Evolutionary conservation across 345 rosid genomes (phyloP), one percentile per base, ranked within the genome.

Genomic region (rapeseed (Brassica napus)): DNA sequence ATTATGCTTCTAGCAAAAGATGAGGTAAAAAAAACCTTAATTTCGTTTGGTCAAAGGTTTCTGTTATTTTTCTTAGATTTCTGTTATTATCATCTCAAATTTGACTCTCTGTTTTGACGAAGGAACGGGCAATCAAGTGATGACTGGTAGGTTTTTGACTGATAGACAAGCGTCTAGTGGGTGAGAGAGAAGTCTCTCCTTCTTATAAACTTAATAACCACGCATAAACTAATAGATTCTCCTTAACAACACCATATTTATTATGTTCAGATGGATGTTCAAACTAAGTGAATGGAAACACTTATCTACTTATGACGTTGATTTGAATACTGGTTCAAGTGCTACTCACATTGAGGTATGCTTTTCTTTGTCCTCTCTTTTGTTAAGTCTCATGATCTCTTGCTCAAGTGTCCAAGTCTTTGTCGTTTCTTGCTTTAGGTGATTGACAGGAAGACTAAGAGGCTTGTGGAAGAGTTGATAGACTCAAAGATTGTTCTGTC

Each of bases 271-370:
- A 86, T 92, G 97, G 97, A 87, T 91, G 82, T 92, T 94, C 61
- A 94, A 92, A 82, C 89, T 94, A 70, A 90, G 97, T 84, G 98
- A 94, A 81, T 94, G 98, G 98, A 89, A 90, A 71, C 91, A 89
- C 69, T 84, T 91, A 82, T 89, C 97, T 47, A 86, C 93, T 15
- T 92, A 94, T 76, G 97, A 91, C 63, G 86, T 91, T 68, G 98
- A 97, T 77, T 86, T 92, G 85, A 88, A 89, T 75, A 88, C 86
- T 71, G 98, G 98, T 63, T 86, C 98, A 65, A 85, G 92, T 84
- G 93, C 97, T 83, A 88, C 98, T 18, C 83, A 94, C 83, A 91
- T 94, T 81, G 72, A 92, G 97, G 98, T 91, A 86, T 69, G 73
- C 63, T 85, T 80, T 39, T 39, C 12, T 12, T 21, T 16, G 23